Evolutionary conservation across 768 basidiomycete genomes (phyloP), one percentile per base, ranked within the genome.

Genomic region (Tulasnella sp.): DNA sequence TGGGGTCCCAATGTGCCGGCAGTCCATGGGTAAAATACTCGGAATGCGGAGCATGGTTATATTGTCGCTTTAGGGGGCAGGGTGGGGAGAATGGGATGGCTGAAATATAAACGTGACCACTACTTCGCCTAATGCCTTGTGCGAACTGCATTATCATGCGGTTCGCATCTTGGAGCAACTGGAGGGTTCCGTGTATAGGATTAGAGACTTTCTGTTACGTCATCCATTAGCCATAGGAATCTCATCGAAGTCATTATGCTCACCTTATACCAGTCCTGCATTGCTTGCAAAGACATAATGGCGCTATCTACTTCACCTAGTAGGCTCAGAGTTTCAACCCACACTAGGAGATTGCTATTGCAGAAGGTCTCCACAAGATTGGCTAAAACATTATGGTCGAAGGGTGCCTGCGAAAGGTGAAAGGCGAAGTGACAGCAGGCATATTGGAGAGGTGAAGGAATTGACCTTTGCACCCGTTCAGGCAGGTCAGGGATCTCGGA

Each of bases 11-110:
- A 52, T 12, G 19, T 4, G 42, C 14, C 8, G 36, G 27, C 1
- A n/a, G 21, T 16, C 42, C 40, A 18, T 7, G 75, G 27, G 10
- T 27, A 1, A 40, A 9, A 52, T 52, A 38, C 3, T 40, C 10
- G 10, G 75, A 52, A 39, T 27, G 27, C 18, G 21, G 8, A 24
- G 19, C 31, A 24, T 9, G 1, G 1, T 9, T 14, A 52, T 31
- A n/a, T 10, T 62, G 36, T 21, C 6, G 24, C 24, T 38, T 34
- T 52, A 52, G 16, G 44, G 21, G 16, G 38, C 44, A 48, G 8
- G 36, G 27, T 10, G 75, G 75, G 19, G 75, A 46, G 27, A 76
- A 76, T 7, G 75, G 46, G 1, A 76, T 46, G 27, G 75, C 75
- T n/a, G 75, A 58, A 21, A 8, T 24, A 36, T 76, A 76, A 10